Base-by-base conservation (phyloP, 1,284 basidiomycete species). In the Lentinula novae-zelandiae region DNA sequence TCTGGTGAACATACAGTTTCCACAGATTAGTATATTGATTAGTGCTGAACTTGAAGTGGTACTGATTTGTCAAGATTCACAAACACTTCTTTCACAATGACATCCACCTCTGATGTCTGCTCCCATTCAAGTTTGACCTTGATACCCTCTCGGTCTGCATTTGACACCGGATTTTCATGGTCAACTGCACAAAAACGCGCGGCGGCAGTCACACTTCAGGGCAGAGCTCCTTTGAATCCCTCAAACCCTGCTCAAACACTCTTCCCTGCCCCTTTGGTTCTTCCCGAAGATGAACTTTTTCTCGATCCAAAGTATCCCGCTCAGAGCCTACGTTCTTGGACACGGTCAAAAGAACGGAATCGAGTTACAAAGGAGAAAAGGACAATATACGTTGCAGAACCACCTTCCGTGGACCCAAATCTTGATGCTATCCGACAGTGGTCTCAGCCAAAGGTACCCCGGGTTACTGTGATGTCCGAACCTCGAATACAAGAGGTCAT, bases 291-390 rank as follows among this genome's bases (percentile, higher is more conserved):
- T 60, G 72, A 74, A 33, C 65, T 75, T 15, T 60, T 71, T 1
- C 62, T 70, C 22, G 73, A 75, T 62, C 71, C 72, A 31, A 61
- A 65, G 13, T 73, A 68, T 58, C 74, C 74, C n/a, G 64, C 69
- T 6, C 74, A 75, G 56, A 72, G 70, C 57, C 39, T 75, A 1
- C 67, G 69, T 20, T 66, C 69, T 39, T 75, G 71, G 71, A 58
- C 64, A 6, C 66, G 67, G 15, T 54, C 63, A 3, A 68, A 72
- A 55, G 71, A 73, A 12, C 66, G 73, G 5, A 75, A 74, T 52
- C 61, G 66, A 46, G 67, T 75, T 12, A 70, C 68, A 10, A 51
- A 61, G 5, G 64, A 66, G 15, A 64, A 61, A 20, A 68, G 66
- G 34, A 68, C 65, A 2, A 64, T 75, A 20, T 75, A 75, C 56